These are phyloP conservation scores for Parathielavia appendiculata DNA, from an alignment of 495 filamentous ascomycete genomes.

Conservation along the genomic window DNA sequence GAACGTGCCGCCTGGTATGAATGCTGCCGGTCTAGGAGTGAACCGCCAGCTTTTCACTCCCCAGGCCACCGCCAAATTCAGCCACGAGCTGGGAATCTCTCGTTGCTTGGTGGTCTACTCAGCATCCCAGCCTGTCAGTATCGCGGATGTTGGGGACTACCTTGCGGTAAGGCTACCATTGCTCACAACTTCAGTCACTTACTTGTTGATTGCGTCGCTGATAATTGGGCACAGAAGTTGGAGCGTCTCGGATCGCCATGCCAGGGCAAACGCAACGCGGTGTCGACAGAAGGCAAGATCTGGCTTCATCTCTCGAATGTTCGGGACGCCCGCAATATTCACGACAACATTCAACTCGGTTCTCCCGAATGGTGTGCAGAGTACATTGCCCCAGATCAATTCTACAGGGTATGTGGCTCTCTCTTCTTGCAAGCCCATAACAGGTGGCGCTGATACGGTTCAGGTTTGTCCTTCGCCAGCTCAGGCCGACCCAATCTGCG, in stretches of 20 bases:
- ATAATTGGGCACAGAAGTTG: constrained; percentile 27
- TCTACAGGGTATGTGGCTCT: constrained; percentile 30
- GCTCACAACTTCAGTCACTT: not conserved
- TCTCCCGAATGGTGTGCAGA: constrained; percentile 47
- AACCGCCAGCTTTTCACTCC: constrained; percentile 9
- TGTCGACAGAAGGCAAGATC: constrained; percentile 33
- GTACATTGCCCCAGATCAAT: constrained; percentile 46
- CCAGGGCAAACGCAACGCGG: constrained; percentile 30
- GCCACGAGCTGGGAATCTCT: constrained; percentile 37
- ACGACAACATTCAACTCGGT: constrained; percentile 40
- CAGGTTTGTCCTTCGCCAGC: not conserved
- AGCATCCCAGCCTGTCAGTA: constrained; percentile 22
- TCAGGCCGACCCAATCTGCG: constrained; percentile 34
- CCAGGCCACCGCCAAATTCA: constrained; percentile 26
- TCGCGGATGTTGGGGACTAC: constrained; percentile 33
- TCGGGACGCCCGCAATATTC: constrained; percentile 48
- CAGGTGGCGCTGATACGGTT: constrained; percentile 14
- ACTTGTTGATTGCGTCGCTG: not conserved
- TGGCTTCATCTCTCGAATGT: constrained; percentile 56
- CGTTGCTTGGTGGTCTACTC: constrained; percentile 37
- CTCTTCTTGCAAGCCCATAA: not conserved
- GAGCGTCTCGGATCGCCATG: constrained; percentile 27
- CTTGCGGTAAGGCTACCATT: constrained; percentile 30
- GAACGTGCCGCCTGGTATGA: constrained; percentile 5
- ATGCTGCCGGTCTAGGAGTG: not conserved